These are phyloP conservation scores for Chenopodium album DNA, from an alignment of 148 eudicot genomes.

Conservation along the genomic window DNA sequence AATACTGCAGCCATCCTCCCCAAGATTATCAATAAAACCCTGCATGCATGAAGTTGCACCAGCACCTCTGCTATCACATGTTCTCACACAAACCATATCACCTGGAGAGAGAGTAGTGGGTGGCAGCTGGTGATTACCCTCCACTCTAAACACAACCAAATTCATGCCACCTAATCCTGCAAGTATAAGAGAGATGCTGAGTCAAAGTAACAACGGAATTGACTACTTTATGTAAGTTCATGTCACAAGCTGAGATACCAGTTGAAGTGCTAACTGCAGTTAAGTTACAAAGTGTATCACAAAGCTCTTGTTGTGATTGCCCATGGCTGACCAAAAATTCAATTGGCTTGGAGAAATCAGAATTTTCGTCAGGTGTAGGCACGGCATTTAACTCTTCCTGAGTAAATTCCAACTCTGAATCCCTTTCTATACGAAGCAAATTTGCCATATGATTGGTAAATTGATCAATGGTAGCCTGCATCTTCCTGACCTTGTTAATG, in stretches of 20 bases:
- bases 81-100: conserved; percentile 90
- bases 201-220: conserved; percentile 18
- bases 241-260: conserved; percentile 37
- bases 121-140: conserved; percentile 73
- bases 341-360: conserved; percentile 54
- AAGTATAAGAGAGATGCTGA: conserved; percentile 19
- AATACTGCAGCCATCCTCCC: conserved; percentile 87
- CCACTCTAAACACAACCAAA: conserved; percentile 72
- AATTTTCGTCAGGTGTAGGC: conserved; percentile 57
- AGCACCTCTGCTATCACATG: conserved; percentile 76
- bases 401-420: conserved; percentile 80
- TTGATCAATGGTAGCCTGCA: conserved; percentile 63
- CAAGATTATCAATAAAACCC: conserved; percentile 75
- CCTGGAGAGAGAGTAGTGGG: conserved; percentile 86
- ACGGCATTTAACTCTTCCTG: conserved; percentile 81
- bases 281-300: conserved; percentile 84
- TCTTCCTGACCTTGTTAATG: conserved; percentile 49
- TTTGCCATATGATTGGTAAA: conserved; percentile 62
- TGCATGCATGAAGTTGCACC: conserved; percentile 79
- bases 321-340: conserved; percentile 84
- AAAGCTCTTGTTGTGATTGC: conserved; percentile 87
- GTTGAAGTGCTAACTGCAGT: conserved; percentile 73
- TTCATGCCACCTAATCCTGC: conserved; percentile 92
- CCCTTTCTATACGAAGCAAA: conserved; percentile 75
- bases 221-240: not conserved